Conservation (phyloP, 257 asterid genomes). For the Fraxinus quadrangulata region DNA sequence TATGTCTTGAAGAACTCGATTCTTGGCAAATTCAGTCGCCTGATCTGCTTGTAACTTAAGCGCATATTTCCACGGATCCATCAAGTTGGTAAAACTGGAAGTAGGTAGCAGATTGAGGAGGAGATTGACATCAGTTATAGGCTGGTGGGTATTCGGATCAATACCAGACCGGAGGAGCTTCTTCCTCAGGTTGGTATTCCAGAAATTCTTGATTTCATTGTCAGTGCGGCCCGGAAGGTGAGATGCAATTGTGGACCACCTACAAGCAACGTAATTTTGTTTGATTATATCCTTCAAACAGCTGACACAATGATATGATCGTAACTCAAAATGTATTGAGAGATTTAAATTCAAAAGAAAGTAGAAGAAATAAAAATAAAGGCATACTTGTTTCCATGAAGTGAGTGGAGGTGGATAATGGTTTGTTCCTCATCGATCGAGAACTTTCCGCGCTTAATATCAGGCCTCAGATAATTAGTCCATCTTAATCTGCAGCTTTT, state of each 20-base stretch:
- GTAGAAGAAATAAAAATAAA: too few relatives aligned
- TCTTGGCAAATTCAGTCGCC: conserved; percentile 34
- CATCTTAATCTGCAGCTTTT: conserved; percentile 55
- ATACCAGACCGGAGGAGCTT: conserved; percentile 53
- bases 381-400: conserved; percentile 45
- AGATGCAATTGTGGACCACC: conserved; percentile 71
- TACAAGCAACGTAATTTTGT: conserved; percentile 5
- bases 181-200: conserved; percentile 63
- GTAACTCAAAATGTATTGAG: not conserved
- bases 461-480: conserved; percentile 51
- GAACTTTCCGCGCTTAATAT: conserved; percentile 47
- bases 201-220: conserved; percentile 66
- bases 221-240: conserved; percentile 68
- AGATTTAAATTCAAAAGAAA: not conserved
- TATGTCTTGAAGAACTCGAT: conserved; percentile 37
- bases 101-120: conserved; percentile 27
- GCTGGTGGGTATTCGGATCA: conserved; percentile 57
- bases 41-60: conserved; percentile 28
- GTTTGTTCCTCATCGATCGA: conserved; percentile 40
- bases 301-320: too few relatives aligned
- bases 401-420: conserved; percentile 43
- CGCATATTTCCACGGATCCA: conserved; percentile 29
- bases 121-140: conserved; percentile 27
- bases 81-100: conserved; percentile 9
- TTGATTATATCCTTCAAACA: too few relatives aligned